phyloP scores from a whole-genome alignment of 345 rosid genomes.

The Murraya paniculata region DNA sequence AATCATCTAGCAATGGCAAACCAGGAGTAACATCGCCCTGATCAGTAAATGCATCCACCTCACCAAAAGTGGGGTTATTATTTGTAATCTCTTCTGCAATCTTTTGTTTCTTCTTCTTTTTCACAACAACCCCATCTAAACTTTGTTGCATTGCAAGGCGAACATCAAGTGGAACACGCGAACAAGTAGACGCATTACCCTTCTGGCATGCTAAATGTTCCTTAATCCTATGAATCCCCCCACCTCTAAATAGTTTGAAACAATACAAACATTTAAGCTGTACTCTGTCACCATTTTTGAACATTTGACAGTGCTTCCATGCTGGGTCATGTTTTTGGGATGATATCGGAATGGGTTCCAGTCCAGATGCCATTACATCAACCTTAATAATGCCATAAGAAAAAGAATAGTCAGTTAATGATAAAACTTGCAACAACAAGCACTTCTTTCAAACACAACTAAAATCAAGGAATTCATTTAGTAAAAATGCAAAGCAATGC shows the following conservation, averaged over 20 bases:
- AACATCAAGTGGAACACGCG: slow-evolving; percentile 62
- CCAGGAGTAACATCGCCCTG: slow-evolving; percentile 35
- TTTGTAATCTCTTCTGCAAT: slow-evolving; percentile 44
- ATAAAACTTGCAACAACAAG: not conserved
- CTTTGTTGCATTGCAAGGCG: slow-evolving; percentile 56
- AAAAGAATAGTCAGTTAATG: not conserved
- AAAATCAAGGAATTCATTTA: not conserved
- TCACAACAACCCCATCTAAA: slow-evolving; percentile 64
- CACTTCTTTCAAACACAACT: not conserved
- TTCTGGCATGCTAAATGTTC: slow-evolving; percentile 91
- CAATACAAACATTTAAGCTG: slow-evolving; percentile 84
- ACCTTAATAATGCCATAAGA: slow-evolving; percentile 10
- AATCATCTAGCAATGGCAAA: slow-evolving; percentile 18
- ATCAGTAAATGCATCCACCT: slow-evolving; percentile 25
- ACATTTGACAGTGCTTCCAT: slow-evolving; percentile 88
- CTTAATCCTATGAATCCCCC: slow-evolving; percentile 93
- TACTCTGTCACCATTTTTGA: slow-evolving; percentile 64
- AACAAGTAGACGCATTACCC: slow-evolving; percentile 82
- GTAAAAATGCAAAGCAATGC: not conserved
- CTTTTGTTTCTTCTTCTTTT: slow-evolving; percentile 70
- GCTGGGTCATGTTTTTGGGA: slow-evolving; percentile 91
- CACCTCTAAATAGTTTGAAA: slow-evolving; percentile 80
- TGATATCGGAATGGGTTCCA: slow-evolving; percentile 62
- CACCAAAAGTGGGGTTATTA: slow-evolving; percentile 41
- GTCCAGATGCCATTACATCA: slow-evolving; percentile 40